These are phyloP conservation scores for Andrographis paniculata DNA, from an alignment of 305 asterid genomes.

Conservation along the genomic window DNA sequence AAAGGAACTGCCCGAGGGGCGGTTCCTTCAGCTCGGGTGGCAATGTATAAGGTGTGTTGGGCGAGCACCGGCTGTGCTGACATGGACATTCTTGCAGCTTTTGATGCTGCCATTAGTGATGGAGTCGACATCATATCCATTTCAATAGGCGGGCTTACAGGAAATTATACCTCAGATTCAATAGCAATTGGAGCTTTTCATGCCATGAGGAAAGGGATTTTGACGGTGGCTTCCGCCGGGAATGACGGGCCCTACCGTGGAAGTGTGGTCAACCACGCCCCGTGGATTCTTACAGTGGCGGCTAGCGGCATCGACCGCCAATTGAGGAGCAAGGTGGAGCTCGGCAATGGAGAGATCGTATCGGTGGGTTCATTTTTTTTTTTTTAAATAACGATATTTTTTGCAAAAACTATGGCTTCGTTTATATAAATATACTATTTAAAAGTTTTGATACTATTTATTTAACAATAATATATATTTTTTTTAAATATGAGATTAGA, in stretches of 20 bases:
- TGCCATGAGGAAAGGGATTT: slow-evolving; percentile 73
- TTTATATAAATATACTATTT: no score
- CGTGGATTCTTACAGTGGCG: slow-evolving; percentile 82
- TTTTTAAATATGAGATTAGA: no score
- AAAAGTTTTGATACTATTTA: no score
- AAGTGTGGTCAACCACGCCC: slow-evolving; percentile 66
- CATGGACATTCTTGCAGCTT: slow-evolving; percentile 89
- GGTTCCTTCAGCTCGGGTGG: slow-evolving; percentile 83
- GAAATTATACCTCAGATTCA: slow-evolving; percentile 48
- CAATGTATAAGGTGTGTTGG: slow-evolving; percentile 87
- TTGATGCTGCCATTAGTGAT: slow-evolving; percentile 80
- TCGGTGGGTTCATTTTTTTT: slow-evolving; percentile 46
- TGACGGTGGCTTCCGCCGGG: slow-evolving; percentile 85
- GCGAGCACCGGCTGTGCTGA: slow-evolving; percentile 54
- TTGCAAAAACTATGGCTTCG: no score
- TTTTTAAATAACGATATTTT: no score
- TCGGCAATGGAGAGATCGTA: slow-evolving; percentile 54
- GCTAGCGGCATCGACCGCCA: slow-evolving; percentile 74
- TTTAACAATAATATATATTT: no score
- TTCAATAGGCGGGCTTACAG: slow-evolving; percentile 64
- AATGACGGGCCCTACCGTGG: slow-evolving; percentile 62
- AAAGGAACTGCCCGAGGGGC: slow-evolving; percentile 85
- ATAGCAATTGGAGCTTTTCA: slow-evolving; percentile 74
- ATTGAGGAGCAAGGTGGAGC: slow-evolving; percentile 47
- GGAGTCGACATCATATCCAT: slow-evolving; percentile 87